phyloP scores from a whole-genome alignment of 75 land plant species.

The Sequoiadendron giganteum region DNA sequence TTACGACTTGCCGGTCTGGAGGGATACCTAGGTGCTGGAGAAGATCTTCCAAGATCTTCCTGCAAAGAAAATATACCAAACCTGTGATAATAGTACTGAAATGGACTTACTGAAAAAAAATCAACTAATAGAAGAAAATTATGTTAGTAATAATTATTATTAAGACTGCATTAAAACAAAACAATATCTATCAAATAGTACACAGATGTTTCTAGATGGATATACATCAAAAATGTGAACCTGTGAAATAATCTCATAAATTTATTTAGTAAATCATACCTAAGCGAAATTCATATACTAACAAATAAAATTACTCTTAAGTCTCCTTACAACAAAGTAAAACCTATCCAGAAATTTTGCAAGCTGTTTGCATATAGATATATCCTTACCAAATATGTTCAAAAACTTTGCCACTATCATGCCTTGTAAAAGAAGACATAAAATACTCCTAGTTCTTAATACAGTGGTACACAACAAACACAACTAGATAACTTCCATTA shows the following conservation, averaged over 20 bases:
- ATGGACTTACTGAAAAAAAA: background rate
- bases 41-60: conserved; percentile 74
- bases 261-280: background rate
- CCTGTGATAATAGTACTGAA: background rate
- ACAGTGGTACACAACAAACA: background rate
- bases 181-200: background rate
- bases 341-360: background rate
- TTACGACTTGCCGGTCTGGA: conserved; percentile 82
- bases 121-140: background rate
- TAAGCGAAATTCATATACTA: background rate
- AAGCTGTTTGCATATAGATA: background rate
- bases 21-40: conserved; percentile 53
- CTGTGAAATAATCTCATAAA: background rate
- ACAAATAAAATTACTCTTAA: background rate
- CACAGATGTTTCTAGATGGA: background rate
- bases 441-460: background rate
- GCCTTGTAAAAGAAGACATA: background rate
- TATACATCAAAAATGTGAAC: background rate
- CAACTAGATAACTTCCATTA: background rate
- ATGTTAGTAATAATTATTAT: too few relatives aligned
- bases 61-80: conserved; percentile 21
- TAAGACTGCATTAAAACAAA: background rate
- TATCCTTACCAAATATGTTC: background rate
- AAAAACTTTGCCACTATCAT: background rate
- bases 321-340: background rate